These are phyloP conservation scores for Podaxis pistillaris DNA, from an alignment of 768 basidiomycete species.

Conservation along the genomic window DNA sequence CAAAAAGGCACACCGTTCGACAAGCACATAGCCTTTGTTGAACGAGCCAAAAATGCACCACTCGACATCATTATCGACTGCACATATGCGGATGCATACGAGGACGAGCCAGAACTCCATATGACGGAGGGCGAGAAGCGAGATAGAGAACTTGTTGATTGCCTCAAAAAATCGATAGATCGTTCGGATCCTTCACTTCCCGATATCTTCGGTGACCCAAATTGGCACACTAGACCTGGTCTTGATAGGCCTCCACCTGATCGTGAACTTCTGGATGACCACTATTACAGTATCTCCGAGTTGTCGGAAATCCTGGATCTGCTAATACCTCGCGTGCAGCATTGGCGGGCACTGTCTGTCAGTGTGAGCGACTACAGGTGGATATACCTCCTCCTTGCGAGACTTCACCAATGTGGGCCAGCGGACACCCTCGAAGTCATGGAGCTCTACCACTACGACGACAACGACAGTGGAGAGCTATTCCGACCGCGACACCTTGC, in stretches of 20 bases:
- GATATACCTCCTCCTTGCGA: conserved; percentile 42
- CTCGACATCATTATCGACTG: conserved; percentile 53
- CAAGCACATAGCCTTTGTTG: conserved; percentile 42
- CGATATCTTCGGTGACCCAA: neutral
- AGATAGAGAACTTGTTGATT: conserved; percentile 20
- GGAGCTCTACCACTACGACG: conserved; percentile 56
- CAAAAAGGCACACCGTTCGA: conserved; percentile 40
- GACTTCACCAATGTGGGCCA: conserved; percentile 38
- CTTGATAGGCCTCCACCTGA: conserved; percentile 14
- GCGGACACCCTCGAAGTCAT: conserved; percentile 57
- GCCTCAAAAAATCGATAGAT: conserved; percentile 13
- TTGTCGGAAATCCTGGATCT: conserved; percentile 37
- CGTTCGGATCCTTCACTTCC: conserved; percentile 4
- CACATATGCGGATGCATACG: conserved; percentile 30
- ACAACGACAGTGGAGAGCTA: conserved; percentile 31
- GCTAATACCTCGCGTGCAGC: conserved; percentile 49
- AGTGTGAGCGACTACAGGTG: conserved; percentile 44
- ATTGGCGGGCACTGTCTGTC: conserved; percentile 54
- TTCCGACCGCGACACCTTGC: conserved; percentile 42
- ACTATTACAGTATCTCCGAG: conserved; percentile 32
- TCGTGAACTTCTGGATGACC: conserved; percentile 9
- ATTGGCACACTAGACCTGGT: conserved; percentile 4
- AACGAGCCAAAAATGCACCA: conserved; percentile 53
- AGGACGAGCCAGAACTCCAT: conserved; percentile 24
- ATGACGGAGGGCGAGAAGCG: conserved; percentile 16